Evolutionary conservation across 192 early-diverging fungal species (phyloP), one percentile per base, ranked within the genome.

Genomic region (Backusella circina): DNA sequence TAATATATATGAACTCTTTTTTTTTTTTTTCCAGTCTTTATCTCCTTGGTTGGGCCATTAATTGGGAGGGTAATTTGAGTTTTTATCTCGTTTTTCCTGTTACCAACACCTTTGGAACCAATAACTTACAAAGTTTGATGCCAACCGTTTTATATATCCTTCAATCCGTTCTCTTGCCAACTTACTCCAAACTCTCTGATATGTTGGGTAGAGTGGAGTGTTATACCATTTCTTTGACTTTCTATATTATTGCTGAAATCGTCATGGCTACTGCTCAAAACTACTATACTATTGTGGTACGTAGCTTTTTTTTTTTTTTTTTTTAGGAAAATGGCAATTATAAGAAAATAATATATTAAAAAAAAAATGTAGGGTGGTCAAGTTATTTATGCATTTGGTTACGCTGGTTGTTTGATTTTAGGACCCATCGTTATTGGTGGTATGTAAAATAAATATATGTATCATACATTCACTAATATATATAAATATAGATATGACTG

Each of bases 361-460:
- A 33, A 38, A 9, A 28, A 30, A 44, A 66, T 15, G 23, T 66
- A 74, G 73, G 73, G 73, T n/a, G 76, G 51, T 37, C 70, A 77
- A 67, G 65, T 77, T 47, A 73, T 77, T 35, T 77, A 77, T 47
- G 41, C 70, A 12, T 77, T 77, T 35, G 76, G 76, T 8, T 77
- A 77, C 37, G 33, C 76, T 38, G 76, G 76, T 66, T 33, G 31
- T 41, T 33, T 37, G 16, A 67, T 74, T 67, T 65, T 74, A 12
- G 73, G 73, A 1, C 64, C 23, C n/a, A 67, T 74, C 50, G 33
- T 66, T 47, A 67, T 74, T 67, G 73, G 37, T 23, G 71, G 71
- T 73, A 37, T 31, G 50, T 57, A 47, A 31, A 0, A 32, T 31
- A 68, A 16, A 38, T n/a, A 5, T 30, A 23, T 41, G 15, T 26